These are phyloP conservation scores for Xylaria curta DNA, from an alignment of 495 filamentous ascomycete species.

Conservation along the genomic window DNA sequence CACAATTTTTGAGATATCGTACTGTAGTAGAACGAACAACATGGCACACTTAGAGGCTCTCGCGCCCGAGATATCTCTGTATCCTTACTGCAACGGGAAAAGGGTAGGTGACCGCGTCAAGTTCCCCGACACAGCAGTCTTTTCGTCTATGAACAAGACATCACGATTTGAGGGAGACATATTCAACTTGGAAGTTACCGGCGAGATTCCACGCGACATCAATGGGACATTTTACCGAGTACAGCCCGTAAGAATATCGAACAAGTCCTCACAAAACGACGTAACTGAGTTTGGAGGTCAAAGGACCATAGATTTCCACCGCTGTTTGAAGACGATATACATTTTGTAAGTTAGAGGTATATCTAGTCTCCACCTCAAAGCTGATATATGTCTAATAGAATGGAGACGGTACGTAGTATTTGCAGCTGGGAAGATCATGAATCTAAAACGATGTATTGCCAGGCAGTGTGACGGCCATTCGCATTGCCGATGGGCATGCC, in stretches of 20 bases:
- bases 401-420: constrained; percentile 36
- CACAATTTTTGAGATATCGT: constrained; percentile 17
- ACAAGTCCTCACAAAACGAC: constrained; percentile 5
- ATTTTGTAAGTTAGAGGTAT: constrained; percentile 42
- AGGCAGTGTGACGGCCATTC: constrained; percentile 60
- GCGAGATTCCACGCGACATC: constrained; percentile 56
- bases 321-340: constrained; percentile 59
- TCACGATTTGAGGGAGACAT: constrained; percentile 56
- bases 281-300: neutral
- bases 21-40: constrained; percentile 2
- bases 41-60: constrained; percentile 57
- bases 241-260: constrained; percentile 45
- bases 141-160: constrained; percentile 56
- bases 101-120: constrained; percentile 47
- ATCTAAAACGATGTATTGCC: constrained; percentile 3
- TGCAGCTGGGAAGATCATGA: neutral
- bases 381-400: constrained; percentile 26
- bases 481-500: constrained; percentile 55
- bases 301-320: constrained; percentile 58
- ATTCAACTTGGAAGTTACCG: constrained; percentile 55
- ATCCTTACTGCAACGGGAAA: constrained; percentile 44
- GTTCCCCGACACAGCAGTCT: constrained; percentile 55
- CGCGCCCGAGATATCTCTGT: constrained; percentile 43
- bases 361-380: neutral
- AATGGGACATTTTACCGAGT: constrained; percentile 62